These are phyloP conservation scores for Amoeboaphelidium protococcarum DNA, from an alignment of 371 early-diverging fungal species.

Conservation along the genomic window DNA sequence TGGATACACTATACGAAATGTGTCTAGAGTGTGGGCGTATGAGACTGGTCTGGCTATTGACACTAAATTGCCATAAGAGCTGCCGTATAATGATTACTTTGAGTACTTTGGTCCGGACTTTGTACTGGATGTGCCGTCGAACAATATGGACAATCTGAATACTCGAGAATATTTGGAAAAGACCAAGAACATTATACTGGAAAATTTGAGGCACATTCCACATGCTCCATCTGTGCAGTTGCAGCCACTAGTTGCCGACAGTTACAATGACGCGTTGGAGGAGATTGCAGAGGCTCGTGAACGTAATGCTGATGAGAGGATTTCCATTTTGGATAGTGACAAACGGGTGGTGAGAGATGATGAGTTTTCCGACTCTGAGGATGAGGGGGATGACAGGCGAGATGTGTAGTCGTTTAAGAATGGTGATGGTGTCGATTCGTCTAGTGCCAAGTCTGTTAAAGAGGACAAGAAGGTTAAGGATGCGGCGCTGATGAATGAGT, in stretches of 20 bases:
- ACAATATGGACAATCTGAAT: constrained; percentile 90
- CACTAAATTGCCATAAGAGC: constrained; percentile 41
- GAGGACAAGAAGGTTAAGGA: too few species aligned
- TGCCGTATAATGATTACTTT: constrained; percentile 83
- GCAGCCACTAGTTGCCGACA: constrained; percentile 36
- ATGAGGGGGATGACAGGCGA: not conserved
- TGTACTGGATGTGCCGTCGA: constrained; percentile 66
- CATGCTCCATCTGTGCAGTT: constrained; percentile 93
- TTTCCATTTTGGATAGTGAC: not conserved
- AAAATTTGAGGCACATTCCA: constrained; percentile 64
- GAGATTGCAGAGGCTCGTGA: not conserved
- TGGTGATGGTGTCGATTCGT: too few species aligned
- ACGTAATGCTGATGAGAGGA: not conserved
- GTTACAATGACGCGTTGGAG: not conserved
- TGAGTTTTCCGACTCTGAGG: not conserved
- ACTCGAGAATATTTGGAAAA: constrained; percentile 48
- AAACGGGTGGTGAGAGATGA: not conserved
- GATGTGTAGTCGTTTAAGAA: too few species aligned
- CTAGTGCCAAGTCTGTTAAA: too few species aligned
- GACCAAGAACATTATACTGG: constrained; percentile 45
- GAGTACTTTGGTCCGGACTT: constrained; percentile 85
- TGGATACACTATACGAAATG: constrained; percentile 82
- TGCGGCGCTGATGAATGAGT: too few species aligned
- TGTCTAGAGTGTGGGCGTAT: constrained; percentile 81
- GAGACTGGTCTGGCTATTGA: constrained; percentile 85